Percentiles rank a stretch among this genome's conserved stretches.
Conservation (phyloP, 176 grass and related monocot species). For the Echinochloa phyllopogon region DNA sequence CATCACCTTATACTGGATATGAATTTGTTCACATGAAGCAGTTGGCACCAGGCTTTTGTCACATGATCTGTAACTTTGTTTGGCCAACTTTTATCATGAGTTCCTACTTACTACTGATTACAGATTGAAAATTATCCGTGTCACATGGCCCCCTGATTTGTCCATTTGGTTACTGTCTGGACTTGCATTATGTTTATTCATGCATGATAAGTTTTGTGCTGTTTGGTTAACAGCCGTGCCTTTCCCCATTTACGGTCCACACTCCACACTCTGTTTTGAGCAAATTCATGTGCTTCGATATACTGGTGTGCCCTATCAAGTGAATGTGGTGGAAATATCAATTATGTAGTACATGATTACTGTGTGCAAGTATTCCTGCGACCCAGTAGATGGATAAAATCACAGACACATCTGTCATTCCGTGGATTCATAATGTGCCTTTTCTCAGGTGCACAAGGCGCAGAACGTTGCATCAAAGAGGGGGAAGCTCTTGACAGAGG, state of each 20-base stretch:
- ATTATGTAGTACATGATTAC: background rate
- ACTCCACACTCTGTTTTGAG: background rate
- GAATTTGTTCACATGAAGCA: background rate
- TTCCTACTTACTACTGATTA: background rate
- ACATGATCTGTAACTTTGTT: background rate
- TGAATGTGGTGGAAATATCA: background rate
- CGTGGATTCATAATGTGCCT: constrained; percentile 18
- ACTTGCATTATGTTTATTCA: background rate
- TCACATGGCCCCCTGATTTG: background rate
- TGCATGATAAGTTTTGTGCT: background rate
- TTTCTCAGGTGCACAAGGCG: constrained; percentile 88
- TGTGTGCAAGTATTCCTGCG: background rate
- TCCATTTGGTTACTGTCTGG: background rate
- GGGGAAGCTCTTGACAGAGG: constrained; percentile 92
- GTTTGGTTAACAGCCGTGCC: background rate
- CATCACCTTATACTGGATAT: background rate
- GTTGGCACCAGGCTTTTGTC: background rate
- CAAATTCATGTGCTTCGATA: background rate
- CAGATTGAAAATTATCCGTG: background rate
- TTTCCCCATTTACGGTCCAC: background rate
- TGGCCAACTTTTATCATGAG: background rate
- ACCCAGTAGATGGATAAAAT: background rate
- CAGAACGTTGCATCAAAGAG: constrained; percentile 91
- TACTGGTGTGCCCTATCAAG: too few relatives aligned
- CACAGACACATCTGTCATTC: background rate